These are phyloP conservation scores for Apiospora phragmitis DNA, from an alignment of 2,329 filamentous ascomycete species.

Conservation along the genomic window DNA sequence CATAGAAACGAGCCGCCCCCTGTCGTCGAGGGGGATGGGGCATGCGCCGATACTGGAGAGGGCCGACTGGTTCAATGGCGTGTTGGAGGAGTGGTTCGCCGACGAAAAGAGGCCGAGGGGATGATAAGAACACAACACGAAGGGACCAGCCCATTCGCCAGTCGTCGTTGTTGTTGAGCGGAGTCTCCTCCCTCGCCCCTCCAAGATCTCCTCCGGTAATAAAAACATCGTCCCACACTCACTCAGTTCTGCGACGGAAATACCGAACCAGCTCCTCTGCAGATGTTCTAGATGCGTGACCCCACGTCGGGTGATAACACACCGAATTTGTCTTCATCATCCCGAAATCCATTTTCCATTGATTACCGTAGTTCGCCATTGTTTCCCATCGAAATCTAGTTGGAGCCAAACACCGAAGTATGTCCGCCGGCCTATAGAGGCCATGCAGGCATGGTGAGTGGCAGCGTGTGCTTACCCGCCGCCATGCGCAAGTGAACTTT, in stretches of 20 bases:
- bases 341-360: not conserved
- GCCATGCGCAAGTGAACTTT: not conserved
- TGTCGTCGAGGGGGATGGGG: slow-evolving; percentile 58
- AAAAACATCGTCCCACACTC: not conserved
- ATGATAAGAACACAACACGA: slow-evolving; percentile 9
- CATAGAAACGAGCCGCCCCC: no score
- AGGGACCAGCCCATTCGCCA: not conserved
- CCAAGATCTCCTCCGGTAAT: not conserved
- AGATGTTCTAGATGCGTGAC: not conserved
- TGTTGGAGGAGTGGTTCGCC: slow-evolving; percentile 60
- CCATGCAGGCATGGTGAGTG: not conserved
- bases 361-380: not conserved
- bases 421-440: not conserved
- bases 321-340: not conserved
- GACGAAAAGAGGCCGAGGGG: slow-evolving; percentile 50
- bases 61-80: slow-evolving; percentile 64
- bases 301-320: not conserved
- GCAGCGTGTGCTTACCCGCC: no score
- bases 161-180: not conserved
- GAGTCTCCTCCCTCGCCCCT: not conserved
- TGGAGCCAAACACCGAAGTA: not conserved
- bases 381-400: not conserved
- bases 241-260: not conserved
- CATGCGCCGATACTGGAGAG: slow-evolving; percentile 77
- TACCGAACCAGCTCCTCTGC: not conserved